A percentile compares a stretch with the other conserved stretches of the same genome.
These are phyloP conservation scores for Syzygium jambos DNA, from an alignment of 345 rosid genomes.

Conservation along the genomic window DNA sequence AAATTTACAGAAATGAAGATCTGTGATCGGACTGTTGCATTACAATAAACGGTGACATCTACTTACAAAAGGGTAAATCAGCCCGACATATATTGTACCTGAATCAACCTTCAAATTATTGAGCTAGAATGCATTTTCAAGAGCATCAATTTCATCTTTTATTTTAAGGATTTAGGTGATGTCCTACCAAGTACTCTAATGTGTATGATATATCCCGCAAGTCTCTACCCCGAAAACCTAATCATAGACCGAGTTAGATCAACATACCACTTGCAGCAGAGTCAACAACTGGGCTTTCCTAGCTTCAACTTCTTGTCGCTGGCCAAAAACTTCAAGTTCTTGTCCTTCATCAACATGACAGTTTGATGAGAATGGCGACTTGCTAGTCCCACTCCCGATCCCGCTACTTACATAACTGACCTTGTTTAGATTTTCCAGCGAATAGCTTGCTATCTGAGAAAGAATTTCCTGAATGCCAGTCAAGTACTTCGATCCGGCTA, in stretches of 20 bases:
- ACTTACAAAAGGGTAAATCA: neutral
- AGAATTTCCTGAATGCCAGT: conserved; percentile 76
- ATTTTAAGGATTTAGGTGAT: neutral
- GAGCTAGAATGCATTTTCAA: neutral
- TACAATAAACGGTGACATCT: neutral
- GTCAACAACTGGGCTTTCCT: conserved; percentile 58
- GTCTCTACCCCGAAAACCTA: neutral
- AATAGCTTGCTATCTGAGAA: conserved; percentile 66
- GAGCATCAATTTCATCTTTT: neutral
- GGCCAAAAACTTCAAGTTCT: conserved; percentile 12
- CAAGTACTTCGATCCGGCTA: conserved; percentile 64
- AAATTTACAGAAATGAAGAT: neutral
- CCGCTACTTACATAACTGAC: conserved; percentile 17
- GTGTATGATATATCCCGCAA: neutral
- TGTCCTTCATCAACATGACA: conserved; percentile 7
- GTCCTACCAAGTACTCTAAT: neutral
- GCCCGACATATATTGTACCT: neutral
- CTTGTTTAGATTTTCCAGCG: conserved; percentile 46
- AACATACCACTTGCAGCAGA: conserved; percentile 69
- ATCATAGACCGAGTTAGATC: neutral
- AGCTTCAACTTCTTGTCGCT: conserved; percentile 27
- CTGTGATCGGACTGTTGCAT: neutral
- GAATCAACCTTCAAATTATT: neutral
- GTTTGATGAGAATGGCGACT: conserved; percentile 10
- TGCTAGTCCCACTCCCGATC: conserved; percentile 10